Evolutionary conservation across 2,329 filamentous ascomycete genomes (phyloP).

Genomic region (Xenoacremonium recifei): DNA sequence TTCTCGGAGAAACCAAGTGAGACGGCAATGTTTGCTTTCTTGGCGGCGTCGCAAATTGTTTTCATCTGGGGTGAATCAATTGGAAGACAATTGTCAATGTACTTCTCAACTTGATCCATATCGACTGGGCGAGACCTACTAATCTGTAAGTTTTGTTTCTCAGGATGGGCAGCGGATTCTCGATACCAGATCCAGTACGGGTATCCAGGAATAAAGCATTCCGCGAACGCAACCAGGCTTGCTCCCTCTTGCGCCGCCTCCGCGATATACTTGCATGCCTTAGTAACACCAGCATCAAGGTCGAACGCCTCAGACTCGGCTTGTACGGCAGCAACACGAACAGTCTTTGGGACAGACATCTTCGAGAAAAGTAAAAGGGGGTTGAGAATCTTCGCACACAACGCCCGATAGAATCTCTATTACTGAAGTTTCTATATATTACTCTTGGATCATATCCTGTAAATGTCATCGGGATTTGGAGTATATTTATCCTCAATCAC

Average conservation of each 20-base stretch:
- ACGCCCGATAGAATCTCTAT: no score
- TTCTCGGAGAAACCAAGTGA: conserved; percentile 41
- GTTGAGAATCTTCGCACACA: no score
- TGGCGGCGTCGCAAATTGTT: conserved; percentile 29
- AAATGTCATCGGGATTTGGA: no score
- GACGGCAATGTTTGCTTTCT: conserved; percentile 34
- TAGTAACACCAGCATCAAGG: conserved; percentile 2
- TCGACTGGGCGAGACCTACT: conserved; percentile 19
- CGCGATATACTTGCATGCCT: conserved; percentile 47
- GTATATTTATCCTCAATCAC: no score
- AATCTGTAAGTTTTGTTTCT: conserved; percentile 16
- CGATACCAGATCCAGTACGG: conserved; percentile 37
- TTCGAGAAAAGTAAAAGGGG: no score
- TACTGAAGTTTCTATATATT: no score
- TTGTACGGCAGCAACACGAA: no score
- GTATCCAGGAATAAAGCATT: conserved; percentile 52
- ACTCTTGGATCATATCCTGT: no score
- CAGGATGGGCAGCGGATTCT: neutral
- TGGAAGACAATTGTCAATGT: conserved; percentile 40
- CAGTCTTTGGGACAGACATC: no score
- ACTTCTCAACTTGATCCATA: conserved; percentile 20
- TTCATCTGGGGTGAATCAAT: conserved; percentile 38
- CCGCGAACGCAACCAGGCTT: conserved; percentile 51
- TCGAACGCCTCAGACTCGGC: no score
- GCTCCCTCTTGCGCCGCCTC: conserved; percentile 52